Base-by-base conservation (phyloP, 192 early-diverging fungal genomes). In the Gaertneriomyces semiglobifer region DNA sequence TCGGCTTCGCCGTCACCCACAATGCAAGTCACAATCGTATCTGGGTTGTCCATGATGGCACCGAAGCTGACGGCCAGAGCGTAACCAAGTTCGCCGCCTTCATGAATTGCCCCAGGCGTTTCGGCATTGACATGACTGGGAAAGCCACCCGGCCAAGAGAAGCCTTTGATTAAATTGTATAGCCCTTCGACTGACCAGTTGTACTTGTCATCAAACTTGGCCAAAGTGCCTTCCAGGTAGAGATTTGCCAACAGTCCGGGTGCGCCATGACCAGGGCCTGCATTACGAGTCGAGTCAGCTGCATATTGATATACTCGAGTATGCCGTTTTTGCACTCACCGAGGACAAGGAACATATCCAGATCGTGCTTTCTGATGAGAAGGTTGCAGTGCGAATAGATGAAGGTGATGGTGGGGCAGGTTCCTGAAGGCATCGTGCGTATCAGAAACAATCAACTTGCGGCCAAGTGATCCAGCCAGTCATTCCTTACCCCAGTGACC, bases 61-160 rank as follows among this genome's bases (percentile, higher is more conserved):
- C 77, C 77, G 63, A 79, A 79, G 39, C 71, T 74, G 33, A 79
- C 77, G 19, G 71, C 20, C 6, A 79, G 65, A 19, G 77, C 75
- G 43, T 79, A 79, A 14, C 77, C 77, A 8, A 77, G 61, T 20
- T 79, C 77, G 12, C 77, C 77, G 38, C 77, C 77, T 62, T 79
- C 77, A 53, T 79, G 74, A 44, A 79, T 77, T 51, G 75, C 68
- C 4, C 77, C 77, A 12, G 77, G 77, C 8, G 74, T 48, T 44
- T 78, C 75, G 4, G 74, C 71, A 60, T 76, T 77, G 5, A 73
- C 67, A 46, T 79, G 77, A 53, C 77, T 77, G 41, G 77, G 74
- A 43, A 79, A 79, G 9, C 77, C 77, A 10, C 71, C 76, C 14
- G 75, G 77, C 77, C 77, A 79, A n/a, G 66, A 70, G 58, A 79